Conservation (phyloP, 345 rosid genomes). For the Noccaea caerulescens region DNA sequence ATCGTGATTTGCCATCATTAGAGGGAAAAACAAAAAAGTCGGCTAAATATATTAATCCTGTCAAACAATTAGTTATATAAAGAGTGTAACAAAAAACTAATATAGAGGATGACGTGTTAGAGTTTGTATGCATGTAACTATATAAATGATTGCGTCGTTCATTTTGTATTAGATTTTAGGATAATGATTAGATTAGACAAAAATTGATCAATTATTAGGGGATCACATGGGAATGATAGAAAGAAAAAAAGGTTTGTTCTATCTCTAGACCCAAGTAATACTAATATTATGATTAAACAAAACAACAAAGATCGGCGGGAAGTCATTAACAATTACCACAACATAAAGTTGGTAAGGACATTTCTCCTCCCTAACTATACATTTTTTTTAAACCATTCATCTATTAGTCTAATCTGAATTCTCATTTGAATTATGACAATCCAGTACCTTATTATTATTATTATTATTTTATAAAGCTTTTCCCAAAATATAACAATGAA, state of each 20-base stretch:
- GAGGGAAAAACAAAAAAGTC: slow-evolving; percentile 9
- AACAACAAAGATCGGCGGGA: slow-evolving; percentile 32
- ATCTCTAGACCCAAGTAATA: slow-evolving; percentile 23
- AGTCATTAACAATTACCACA: slow-evolving; percentile 19
- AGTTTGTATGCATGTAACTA: slow-evolving; percentile 41
- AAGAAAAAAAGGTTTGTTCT: slow-evolving; percentile 7
- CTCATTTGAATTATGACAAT: slow-evolving; percentile 12
- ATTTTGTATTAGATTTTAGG: slow-evolving; percentile 33
- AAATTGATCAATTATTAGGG: slow-evolving; percentile 24
- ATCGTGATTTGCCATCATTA: slow-evolving; percentile 24
- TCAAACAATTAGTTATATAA: slow-evolving; percentile 14
- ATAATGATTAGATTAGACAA: slow-evolving; percentile 42
- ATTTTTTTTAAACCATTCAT: slow-evolving; percentile 1
- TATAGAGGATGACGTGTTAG: slow-evolving; percentile 19
- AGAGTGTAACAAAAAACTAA: not conserved
- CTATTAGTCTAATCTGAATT: not conserved
- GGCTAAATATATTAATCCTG: slow-evolving; percentile 22
- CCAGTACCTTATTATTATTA: too few relatives aligned
- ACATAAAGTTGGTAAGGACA: slow-evolving; percentile 31
- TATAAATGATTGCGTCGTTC: slow-evolving; percentile 33
- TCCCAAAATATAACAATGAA: not conserved
- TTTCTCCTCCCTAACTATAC: slow-evolving; percentile 21
- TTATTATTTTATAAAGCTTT: too few relatives aligned
- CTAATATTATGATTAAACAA: slow-evolving; percentile 14
- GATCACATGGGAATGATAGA: slow-evolving; percentile 33